Evolutionary conservation across 345 rosid genomes (phyloP).

Genomic region (Eucalyptus albens): DNA sequence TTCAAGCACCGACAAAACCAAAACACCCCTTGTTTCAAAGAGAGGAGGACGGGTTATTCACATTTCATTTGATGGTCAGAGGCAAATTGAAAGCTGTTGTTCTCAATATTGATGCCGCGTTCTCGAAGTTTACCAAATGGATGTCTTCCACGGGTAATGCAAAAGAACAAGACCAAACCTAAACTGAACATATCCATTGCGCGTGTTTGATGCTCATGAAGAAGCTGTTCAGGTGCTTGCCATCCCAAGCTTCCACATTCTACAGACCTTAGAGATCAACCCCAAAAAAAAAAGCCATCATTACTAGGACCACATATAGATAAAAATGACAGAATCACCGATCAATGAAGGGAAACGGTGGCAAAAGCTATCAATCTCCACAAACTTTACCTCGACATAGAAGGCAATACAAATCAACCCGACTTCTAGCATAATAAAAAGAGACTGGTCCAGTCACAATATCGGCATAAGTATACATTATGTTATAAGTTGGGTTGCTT

Average conservation of each 20-base stretch:
- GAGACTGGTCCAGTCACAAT: background rate
- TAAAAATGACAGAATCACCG: background rate
- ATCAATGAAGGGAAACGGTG: background rate
- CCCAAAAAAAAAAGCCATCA: background rate
- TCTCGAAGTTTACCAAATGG: slow-evolving; percentile 73
- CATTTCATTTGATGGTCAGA: no score
- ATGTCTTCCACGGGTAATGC: slow-evolving; percentile 68
- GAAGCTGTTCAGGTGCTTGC: slow-evolving; percentile 97
- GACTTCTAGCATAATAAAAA: background rate
- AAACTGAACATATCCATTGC: slow-evolving; percentile 78
- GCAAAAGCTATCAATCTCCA: background rate
- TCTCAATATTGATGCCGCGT: slow-evolving; percentile 65
- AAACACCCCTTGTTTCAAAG: no score
- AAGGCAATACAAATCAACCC: background rate
- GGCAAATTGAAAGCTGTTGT: no score
- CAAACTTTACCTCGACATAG: background rate
- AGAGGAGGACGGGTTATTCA: no score
- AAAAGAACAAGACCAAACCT: slow-evolving; percentile 81
- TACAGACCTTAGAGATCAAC: background rate
- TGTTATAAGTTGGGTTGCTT: no score
- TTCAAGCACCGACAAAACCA: no score
- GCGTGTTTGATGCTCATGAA: slow-evolving; percentile 73
- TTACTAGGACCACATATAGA: background rate
- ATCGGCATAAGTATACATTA: background rate
- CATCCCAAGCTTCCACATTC: slow-evolving; percentile 98